A percentile compares a stretch with the other conserved stretches of the same genome.
Conservation (phyloP, 2,329 filamentous ascomycete genomes). For the Acrocalymma vagum region DNA sequence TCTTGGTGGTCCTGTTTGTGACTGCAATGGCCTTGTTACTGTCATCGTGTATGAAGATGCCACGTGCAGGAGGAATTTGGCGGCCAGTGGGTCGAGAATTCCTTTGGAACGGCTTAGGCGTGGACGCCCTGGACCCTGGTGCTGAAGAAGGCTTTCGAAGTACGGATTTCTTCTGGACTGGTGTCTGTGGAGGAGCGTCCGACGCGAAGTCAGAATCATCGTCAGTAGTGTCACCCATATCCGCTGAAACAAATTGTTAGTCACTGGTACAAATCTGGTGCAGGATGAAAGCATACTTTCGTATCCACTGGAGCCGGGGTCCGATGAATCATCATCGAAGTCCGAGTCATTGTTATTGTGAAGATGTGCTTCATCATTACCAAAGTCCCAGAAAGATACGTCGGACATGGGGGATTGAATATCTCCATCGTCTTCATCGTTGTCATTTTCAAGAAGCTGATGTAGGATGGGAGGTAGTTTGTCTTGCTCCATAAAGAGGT, state of each 20-base stretch:
- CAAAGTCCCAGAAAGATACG: conserved; percentile 70
- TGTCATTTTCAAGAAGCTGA: conserved; percentile 71
- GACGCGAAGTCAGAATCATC: conserved; percentile 57
- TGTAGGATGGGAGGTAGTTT: conserved; percentile 76
- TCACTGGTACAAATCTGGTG: conserved; percentile 32
- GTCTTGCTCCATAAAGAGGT: conserved; percentile 81
- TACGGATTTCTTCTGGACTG: conserved; percentile 51
- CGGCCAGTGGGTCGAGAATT: conserved; percentile 34
- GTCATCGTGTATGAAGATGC: conserved; percentile 47
- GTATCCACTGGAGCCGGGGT: conserved; percentile 62
- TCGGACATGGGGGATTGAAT: conserved; percentile 52
- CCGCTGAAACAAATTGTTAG: conserved; percentile 61
- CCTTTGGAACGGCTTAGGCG: conserved; percentile 48
- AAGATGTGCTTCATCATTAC: conserved; percentile 55
- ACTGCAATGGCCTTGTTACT: conserved; percentile 51
- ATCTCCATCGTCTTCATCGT: conserved; percentile 54
- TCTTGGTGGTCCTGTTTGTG: conserved; percentile 50
- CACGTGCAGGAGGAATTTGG: conserved; percentile 40
- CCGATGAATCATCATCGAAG: conserved; percentile 53
- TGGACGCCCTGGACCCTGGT: conserved; percentile 47
- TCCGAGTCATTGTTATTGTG: conserved; percentile 40
- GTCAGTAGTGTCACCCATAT: conserved; percentile 69
- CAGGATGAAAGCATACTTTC: conserved; percentile 60
- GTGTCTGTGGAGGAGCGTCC: conserved; percentile 56
- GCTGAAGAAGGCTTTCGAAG: conserved; percentile 60